Percentiles rank a stretch among this genome's conserved stretches.
These are phyloP conservation scores for Carpinus viminea DNA, from an alignment of 306 rosid species.

Conservation along the genomic window DNA sequence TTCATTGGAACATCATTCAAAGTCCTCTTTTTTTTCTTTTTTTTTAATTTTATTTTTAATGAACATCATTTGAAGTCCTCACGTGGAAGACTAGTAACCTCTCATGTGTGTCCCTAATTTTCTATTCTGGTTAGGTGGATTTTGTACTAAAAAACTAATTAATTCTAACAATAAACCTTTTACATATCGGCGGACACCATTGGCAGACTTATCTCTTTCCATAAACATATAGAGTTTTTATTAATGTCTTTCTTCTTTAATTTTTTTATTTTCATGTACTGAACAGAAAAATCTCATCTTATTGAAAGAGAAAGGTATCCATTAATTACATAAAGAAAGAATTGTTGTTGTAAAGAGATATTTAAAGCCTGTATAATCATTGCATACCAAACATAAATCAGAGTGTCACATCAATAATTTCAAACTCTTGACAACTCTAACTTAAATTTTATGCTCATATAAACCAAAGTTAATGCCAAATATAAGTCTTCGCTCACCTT, in stretches of 20 bases:
- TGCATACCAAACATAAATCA: too few species aligned
- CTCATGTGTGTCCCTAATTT: neutral
- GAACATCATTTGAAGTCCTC: neutral
- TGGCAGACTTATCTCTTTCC: neutral
- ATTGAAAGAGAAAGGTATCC: too few species aligned
- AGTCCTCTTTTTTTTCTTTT: too few species aligned
- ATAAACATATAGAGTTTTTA: too few species aligned
- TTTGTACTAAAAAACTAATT: neutral
- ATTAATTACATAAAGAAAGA: too few species aligned
- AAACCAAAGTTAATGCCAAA: too few species aligned
- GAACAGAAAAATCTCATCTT: neutral
- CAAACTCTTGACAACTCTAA: rapidly evolving
- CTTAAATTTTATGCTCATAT: too few species aligned
- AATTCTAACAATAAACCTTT: neutral
- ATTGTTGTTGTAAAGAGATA: too few species aligned
- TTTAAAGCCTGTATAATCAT: rapidly evolving
- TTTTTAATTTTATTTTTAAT: too few species aligned
- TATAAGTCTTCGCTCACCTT: too few species aligned
- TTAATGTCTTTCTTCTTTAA: neutral
- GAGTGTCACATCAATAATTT: too few species aligned
- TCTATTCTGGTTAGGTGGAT: neutral
- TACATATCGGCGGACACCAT: neutral
- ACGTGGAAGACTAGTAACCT: neutral
- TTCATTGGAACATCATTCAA: neutral
- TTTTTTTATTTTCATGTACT: neutral